Evolutionary conservation across 176 grass and related monocot species (phyloP).

Genomic region (Triticum dicoccoides): DNA sequence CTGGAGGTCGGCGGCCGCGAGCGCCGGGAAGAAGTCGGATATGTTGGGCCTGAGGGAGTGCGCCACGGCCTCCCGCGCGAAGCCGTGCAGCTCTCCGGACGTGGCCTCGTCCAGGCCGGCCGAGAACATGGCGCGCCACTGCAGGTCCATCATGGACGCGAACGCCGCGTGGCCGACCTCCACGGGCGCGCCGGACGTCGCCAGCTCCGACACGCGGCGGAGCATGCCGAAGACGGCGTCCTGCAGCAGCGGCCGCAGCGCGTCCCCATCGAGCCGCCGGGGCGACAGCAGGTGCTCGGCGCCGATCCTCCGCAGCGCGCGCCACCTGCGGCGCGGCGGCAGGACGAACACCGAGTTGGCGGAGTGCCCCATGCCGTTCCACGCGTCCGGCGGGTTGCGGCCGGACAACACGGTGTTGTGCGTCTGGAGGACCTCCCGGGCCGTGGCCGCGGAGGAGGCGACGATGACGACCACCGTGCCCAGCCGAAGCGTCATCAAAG

Average conservation of each 20-base stretch:
- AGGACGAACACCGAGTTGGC: slow-evolving; percentile 25
- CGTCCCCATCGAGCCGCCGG: not conserved
- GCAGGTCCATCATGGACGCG: slow-evolving; percentile 21
- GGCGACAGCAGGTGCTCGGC: not conserved
- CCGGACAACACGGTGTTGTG: slow-evolving; percentile 13
- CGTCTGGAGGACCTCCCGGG: slow-evolving; percentile 33
- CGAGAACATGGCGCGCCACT: slow-evolving; percentile 47
- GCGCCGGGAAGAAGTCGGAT: slow-evolving; percentile 51
- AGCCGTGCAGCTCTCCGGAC: slow-evolving; percentile 9
- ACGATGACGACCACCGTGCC: slow-evolving; percentile 16
- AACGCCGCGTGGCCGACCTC: slow-evolving; percentile 31
- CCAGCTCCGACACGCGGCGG: not conserved
- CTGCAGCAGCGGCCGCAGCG: not conserved
- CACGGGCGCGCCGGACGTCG: not conserved
- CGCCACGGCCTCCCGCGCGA: slow-evolving; percentile 8
- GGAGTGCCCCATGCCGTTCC: slow-evolving; percentile 11
- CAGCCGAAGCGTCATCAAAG: not conserved
- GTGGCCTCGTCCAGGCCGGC: not conserved
- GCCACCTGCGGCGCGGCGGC: slow-evolving; percentile 7
- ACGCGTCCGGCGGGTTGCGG: slow-evolving; percentile 35
- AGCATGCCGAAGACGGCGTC: not conserved
- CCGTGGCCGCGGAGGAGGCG: slow-evolving; percentile 29
- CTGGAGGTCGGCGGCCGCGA: slow-evolving; percentile 45
- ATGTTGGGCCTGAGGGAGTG: slow-evolving; percentile 21
- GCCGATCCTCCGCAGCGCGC: slow-evolving; percentile 8